Evolutionary conservation across 2,329 filamentous ascomycete species (phyloP), one percentile per base, ranked within the genome.

Genomic region (Allantophomopsis cytisporea): DNA sequence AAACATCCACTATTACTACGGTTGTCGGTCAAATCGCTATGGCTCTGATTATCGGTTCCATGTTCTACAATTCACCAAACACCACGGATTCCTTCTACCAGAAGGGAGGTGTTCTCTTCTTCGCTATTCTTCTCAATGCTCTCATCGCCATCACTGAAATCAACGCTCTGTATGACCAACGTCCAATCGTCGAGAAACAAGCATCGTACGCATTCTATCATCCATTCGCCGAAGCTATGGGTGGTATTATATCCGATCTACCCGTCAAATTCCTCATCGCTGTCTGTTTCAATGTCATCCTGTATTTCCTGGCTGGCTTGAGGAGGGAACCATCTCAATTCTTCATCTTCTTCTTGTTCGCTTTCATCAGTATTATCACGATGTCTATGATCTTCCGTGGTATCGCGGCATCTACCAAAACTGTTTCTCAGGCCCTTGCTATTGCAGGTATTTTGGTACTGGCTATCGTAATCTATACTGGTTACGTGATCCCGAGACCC

Each of bases 161-260:
- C 28, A 74, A 83, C 60, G 87, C 83, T 0, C 69, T 94, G 4
- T 95, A 91, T 55, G 75, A 83, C 2, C 87, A 94, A 71, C 80
- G 88, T 31, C 82, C 83, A 1, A 94, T 94, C 50, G 85, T 95
- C 43, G 86, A 94, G 55, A 94, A 94, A 57, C 88, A 95, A 50
- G 64, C 71, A 41, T 76, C 82, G 42, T 94, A 94, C 55, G 86
- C 87, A 14, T 69, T 94, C 14, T 94, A 94, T 52, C 88, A 94
- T 52, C 86, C 88, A 0, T 87, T 82, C 8, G 82, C 86, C 13
- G 87, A 95, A 66, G 84, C 86, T 13, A 69, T 72, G 0, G 70
- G 73, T 0, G 64, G 69, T 1, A 63, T 76, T 3, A 58, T 72
- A 0, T 55, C 64, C 2, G 73, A 76, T 36, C 62, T 78, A 4